Percentiles rank a stretch among this genome's conserved stretches.
Conservation (phyloP, 306 rosid species). For the Lathyrus sativus region DNA sequence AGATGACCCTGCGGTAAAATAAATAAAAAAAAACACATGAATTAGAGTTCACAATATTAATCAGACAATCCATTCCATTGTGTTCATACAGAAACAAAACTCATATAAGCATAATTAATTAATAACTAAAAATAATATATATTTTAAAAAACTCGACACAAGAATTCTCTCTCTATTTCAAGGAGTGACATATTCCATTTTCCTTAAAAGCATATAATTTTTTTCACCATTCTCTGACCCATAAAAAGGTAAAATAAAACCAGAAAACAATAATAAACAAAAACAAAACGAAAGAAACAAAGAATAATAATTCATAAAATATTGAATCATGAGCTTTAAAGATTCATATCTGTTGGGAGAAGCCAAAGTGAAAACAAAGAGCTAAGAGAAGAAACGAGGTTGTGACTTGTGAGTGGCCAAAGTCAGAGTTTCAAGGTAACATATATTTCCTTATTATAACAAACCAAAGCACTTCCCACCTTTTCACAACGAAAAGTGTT, state of each 20-base stretch:
- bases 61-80: no score
- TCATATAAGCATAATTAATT: background rate
- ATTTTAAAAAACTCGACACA: constrained; percentile 46
- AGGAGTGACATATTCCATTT: constrained; percentile 44
- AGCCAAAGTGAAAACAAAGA: constrained; percentile 44
- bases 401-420: constrained; percentile 7
- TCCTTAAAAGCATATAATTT: constrained; percentile 65
- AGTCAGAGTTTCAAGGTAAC: constrained; percentile 22
- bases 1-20: no score
- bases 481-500: constrained; percentile 41
- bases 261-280: constrained; percentile 35
- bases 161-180: constrained; percentile 24
- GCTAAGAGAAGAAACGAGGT: constrained; percentile 20
- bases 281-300: constrained; percentile 35
- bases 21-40: no score
- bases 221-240: constrained; percentile 41
- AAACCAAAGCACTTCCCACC: constrained; percentile 16
- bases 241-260: constrained; percentile 51
- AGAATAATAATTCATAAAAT: constrained; percentile 37
- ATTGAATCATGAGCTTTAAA: constrained; percentile 44
- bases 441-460: constrained; percentile 16
- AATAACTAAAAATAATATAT: background rate
- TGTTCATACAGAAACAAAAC: no score
- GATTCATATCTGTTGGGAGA: constrained; percentile 51
- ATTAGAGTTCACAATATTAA: no score